phyloP scores from a whole-genome alignment of 2,329 filamentous ascomycete species.

The Calycina herbarum region DNA sequence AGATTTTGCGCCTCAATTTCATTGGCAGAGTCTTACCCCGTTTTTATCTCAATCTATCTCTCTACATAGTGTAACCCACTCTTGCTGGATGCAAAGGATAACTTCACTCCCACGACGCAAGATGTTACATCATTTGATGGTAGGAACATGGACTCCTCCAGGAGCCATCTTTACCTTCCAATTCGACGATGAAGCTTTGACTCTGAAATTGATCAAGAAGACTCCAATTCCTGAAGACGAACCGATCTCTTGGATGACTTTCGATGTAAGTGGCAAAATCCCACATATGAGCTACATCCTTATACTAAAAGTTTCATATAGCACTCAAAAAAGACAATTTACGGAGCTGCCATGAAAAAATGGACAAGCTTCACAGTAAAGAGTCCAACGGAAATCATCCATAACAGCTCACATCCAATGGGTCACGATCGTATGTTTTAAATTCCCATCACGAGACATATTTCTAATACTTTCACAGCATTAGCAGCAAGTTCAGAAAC shows the following conservation, averaged over 20 bases:
- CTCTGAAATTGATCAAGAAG: slow-evolving; percentile 73
- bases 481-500: slow-evolving; percentile 64
- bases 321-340: slow-evolving; percentile 81
- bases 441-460: slow-evolving; percentile 9
- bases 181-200: slow-evolving; percentile 80
- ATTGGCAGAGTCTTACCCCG: neutral
- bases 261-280: slow-evolving; percentile 62
- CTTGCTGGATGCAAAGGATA: slow-evolving; percentile 3
- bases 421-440: slow-evolving; percentile 66
- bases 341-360: slow-evolving; percentile 91
- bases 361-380: slow-evolving; percentile 82
- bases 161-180: slow-evolving; percentile 87
- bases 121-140: slow-evolving; percentile 89
- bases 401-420: slow-evolving; percentile 73
- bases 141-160: slow-evolving; percentile 87
- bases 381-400: slow-evolving; percentile 72
- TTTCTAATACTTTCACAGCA: slow-evolving; percentile 46
- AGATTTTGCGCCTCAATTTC: neutral
- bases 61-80: slow-evolving; percentile 31
- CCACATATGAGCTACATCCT: neutral
- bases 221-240: slow-evolving; percentile 80
- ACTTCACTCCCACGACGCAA: slow-evolving; percentile 8
- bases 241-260: slow-evolving; percentile 92
- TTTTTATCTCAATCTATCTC: neutral
- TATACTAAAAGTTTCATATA: slow-evolving; percentile 39